phyloP scores from a whole-genome alignment of 2,329 filamentous ascomycete genomes.

The Hypoxylon sp. region DNA sequence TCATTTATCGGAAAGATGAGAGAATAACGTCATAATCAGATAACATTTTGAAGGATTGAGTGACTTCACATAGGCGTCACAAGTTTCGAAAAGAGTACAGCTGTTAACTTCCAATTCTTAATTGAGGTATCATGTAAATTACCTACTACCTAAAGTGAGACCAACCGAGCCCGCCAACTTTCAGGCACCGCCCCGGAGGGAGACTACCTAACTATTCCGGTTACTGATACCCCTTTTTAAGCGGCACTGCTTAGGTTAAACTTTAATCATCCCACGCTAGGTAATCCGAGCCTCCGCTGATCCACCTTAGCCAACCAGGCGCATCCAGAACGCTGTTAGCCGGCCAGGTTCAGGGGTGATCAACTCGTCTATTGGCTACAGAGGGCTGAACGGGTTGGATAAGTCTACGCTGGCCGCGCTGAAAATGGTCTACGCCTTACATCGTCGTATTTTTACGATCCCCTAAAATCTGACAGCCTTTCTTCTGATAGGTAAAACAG shows the following conservation, averaged over 20 bases:
- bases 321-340: background rate
- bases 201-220: background rate
- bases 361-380: background rate
- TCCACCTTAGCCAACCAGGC: background rate
- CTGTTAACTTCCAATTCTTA: background rate
- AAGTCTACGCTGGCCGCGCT: too few relatives aligned
- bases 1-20: background rate
- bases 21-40: background rate
- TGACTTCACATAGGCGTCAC: background rate
- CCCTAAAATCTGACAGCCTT: background rate
- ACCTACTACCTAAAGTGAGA: too few relatives aligned
- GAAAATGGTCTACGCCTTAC: too few relatives aligned
- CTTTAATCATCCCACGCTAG: constrained; percentile 4
- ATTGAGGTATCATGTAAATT: background rate
- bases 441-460: background rate
- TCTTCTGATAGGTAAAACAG: background rate
- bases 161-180: too few relatives aligned
- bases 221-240: background rate
- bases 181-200: background rate
- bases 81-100: background rate
- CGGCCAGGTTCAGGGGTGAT: background rate
- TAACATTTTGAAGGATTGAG: too few relatives aligned
- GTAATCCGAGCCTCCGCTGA: too few relatives aligned
- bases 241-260: background rate
- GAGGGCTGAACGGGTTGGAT: background rate